A percentile compares a stretch with the other conserved stretches of the same genome.
Conservation (phyloP, 768 basidiomycete species). For the Suillus occidentalis region DNA sequence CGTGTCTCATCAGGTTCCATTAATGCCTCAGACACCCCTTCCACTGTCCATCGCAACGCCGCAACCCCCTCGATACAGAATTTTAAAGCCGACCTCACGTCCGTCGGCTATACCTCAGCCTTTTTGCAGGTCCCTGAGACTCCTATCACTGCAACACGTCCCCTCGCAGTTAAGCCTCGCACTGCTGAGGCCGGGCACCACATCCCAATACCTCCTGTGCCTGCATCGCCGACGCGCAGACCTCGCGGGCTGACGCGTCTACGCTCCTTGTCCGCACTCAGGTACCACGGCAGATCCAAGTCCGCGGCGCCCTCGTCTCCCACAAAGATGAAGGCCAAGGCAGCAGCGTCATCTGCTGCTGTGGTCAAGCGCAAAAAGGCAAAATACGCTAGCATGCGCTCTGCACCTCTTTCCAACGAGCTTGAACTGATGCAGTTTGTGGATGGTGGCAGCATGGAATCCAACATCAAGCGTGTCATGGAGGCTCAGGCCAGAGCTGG, state of each 20-base stretch:
- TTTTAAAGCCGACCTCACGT: conserved; percentile 53
- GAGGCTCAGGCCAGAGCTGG: conserved; percentile 52
- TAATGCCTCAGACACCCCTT: conserved; percentile 42
- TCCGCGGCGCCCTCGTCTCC: conserved; percentile 29
- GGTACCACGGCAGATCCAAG: conserved; percentile 39
- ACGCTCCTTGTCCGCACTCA: conserved; percentile 53
- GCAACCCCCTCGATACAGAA: conserved; percentile 48
- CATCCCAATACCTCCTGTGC: conserved; percentile 19
- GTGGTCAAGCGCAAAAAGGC: conserved; percentile 53
- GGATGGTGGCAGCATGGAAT: conserved; percentile 61
- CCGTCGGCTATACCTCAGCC: conserved; percentile 65
- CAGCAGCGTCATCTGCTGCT: conserved; percentile 24
- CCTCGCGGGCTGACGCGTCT: conserved; percentile 42
- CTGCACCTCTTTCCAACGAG: conserved; percentile 60
- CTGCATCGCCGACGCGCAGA: conserved; percentile 14
- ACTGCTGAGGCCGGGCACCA: conserved; percentile 12
- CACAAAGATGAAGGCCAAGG: conserved; percentile 23
- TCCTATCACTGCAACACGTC: conserved; percentile 31
- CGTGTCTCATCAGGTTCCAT: conserved; percentile 45
- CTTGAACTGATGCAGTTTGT: conserved; percentile 69
- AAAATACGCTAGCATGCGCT: conserved; percentile 41
- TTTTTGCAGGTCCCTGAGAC: conserved; percentile 61
- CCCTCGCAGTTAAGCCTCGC: conserved; percentile 13
- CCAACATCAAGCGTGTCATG: conserved; percentile 54
- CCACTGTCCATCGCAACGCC: conserved; percentile 22